Evolutionary conservation across 176 grass and related monocot species (phyloP).

Genomic region (Secale cereale): DNA sequence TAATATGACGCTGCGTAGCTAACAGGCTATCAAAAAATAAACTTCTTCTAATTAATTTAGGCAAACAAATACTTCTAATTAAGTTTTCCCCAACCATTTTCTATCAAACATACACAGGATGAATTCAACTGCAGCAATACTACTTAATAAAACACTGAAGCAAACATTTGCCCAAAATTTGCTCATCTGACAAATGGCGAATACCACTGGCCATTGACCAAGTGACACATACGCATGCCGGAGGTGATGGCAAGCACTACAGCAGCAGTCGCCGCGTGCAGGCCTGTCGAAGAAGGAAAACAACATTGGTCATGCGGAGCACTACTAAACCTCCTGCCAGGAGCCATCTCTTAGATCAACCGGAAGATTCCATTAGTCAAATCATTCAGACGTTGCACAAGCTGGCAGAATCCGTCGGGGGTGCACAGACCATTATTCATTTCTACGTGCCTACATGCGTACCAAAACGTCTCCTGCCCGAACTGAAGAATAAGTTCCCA

Average conservation of each 20-base stretch:
- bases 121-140: not conserved
- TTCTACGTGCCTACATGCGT: slow-evolving; percentile 22
- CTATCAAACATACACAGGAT: not conserved
- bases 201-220: not conserved
- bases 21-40: not conserved
- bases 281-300: not conserved
- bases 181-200: not conserved
- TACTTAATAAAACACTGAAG: not conserved
- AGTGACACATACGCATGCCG: not conserved
- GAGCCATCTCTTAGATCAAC: not conserved
- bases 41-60: not conserved
- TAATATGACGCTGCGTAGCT: not conserved
- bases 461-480: not conserved
- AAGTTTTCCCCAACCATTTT: not conserved
- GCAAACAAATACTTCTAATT: not conserved
- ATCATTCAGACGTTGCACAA: not conserved
- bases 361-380: slow-evolving; percentile 27
- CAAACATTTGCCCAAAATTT: not conserved
- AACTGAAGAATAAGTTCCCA: not conserved
- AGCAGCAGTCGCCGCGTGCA: slow-evolving; percentile 7
- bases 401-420: not conserved
- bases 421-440: not conserved
- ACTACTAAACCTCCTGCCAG: slow-evolving; percentile 9
- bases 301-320: slow-evolving; percentile 24
- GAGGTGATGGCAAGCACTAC: slow-evolving; percentile 37